Evolutionary conservation across 441 rosid species (phyloP).

Genomic region (Gossypium lobatum): DNA sequence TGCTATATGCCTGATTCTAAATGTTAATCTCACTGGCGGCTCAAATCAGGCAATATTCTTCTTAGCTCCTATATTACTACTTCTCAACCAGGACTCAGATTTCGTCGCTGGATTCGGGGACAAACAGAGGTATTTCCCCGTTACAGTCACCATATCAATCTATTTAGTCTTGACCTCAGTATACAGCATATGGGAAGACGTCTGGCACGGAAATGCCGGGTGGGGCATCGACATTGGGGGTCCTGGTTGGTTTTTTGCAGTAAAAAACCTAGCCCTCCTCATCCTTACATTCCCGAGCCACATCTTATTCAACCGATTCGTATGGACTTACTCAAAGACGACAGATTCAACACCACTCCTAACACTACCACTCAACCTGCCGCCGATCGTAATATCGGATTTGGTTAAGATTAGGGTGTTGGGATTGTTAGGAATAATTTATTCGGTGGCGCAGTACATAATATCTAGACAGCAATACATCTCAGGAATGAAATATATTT

Average conservation of each 20-base stretch:
- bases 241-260: conserved; percentile 89
- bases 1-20: conserved; percentile 88
- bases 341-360: conserved; percentile 60
- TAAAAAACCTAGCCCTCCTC: conserved; percentile 80
- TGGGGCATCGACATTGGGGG: conserved; percentile 96
- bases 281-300: conserved; percentile 90
- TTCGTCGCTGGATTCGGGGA: conserved; percentile 94
- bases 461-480: conserved; percentile 93
- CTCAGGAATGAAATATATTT: conserved; percentile 88
- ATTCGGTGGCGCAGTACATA: conserved; percentile 70
- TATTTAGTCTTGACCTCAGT: conserved; percentile 68
- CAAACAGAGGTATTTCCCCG: conserved; percentile 98
- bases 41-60: conserved; percentile 93
- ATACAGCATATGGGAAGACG: conserved; percentile 75
- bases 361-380: conserved; percentile 83
- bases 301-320: conserved; percentile 77
- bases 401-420: conserved; percentile 73
- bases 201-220: conserved; percentile 85
- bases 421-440: conserved; percentile 79
- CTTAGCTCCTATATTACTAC: conserved; percentile 88
- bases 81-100: conserved; percentile 96
- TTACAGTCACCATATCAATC: conserved; percentile 64
- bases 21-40: conserved; percentile 76
- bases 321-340: conserved; percentile 80
- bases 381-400: conserved; percentile 77